phyloP scores from a whole-genome alignment of 129 eudicot genomes.

The Helianthus annuus region DNA sequence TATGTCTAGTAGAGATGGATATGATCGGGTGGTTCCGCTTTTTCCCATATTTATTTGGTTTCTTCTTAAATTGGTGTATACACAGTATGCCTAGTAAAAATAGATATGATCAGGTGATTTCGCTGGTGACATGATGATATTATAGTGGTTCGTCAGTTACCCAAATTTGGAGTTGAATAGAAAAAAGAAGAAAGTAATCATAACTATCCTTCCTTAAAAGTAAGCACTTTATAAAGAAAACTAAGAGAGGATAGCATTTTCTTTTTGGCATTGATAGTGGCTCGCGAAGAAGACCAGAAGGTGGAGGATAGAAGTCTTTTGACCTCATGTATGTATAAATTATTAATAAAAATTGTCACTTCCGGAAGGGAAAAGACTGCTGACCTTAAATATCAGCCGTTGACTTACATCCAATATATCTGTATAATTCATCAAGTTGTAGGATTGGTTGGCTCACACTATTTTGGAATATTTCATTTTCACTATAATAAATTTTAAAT shows the following conservation, averaged over 20 bases:
- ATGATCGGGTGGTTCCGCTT: too few relatives aligned
- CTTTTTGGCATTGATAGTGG: not conserved
- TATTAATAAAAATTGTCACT: conserved; percentile 4
- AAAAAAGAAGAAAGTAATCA: too few relatives aligned
- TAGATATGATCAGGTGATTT: too few relatives aligned
- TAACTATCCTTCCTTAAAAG: too few relatives aligned
- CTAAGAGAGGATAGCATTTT: not conserved
- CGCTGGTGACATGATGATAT: too few relatives aligned
- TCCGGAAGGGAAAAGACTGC: not conserved
- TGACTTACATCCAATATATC: not conserved
- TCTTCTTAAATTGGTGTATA: too few relatives aligned
- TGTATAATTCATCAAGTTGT: not conserved
- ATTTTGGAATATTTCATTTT: not conserved
- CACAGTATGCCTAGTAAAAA: too few relatives aligned
- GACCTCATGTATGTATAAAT: conserved; percentile 7
- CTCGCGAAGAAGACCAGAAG: conserved; percentile 20
- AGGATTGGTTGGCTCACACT: not conserved
- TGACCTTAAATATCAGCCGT: not conserved
- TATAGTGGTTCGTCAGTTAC: too few relatives aligned
- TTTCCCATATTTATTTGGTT: too few relatives aligned
- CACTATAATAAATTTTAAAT: not conserved
- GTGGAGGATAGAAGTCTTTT: conserved; percentile 11
- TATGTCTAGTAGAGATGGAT: too few relatives aligned
- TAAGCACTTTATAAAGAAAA: too few relatives aligned
- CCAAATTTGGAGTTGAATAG: too few relatives aligned